These are phyloP conservation scores for Primulina eburnea DNA, from an alignment of 257 asterid species.

Conservation along the genomic window DNA sequence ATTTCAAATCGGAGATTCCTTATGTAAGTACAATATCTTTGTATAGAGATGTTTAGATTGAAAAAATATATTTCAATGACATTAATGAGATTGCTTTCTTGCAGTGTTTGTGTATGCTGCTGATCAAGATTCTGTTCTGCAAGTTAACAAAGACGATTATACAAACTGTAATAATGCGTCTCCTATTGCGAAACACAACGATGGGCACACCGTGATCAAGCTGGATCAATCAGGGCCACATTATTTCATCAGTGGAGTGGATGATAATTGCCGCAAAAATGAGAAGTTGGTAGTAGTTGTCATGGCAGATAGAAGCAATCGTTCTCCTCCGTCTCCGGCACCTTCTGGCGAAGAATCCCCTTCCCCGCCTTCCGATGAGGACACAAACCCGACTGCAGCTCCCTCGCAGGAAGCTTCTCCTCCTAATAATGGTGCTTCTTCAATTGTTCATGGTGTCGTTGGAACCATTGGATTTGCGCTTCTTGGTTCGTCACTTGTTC, in stretches of 20 bases:
- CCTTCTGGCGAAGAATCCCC: slow-evolving; percentile 38
- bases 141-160: slow-evolving; percentile 58
- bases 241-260: slow-evolving; percentile 75
- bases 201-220: slow-evolving; percentile 49
- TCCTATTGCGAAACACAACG: slow-evolving; percentile 46
- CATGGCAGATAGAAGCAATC: slow-evolving; percentile 61
- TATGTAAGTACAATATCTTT: slow-evolving; percentile 30
- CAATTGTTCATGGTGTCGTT: slow-evolving; percentile 25
- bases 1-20: slow-evolving; percentile 49
- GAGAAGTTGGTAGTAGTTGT: slow-evolving; percentile 60
- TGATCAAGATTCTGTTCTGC: slow-evolving; percentile 62
- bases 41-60: too few relatives aligned
- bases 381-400: slow-evolving; percentile 40
- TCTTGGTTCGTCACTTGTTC: slow-evolving; percentile 37
- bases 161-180: slow-evolving; percentile 46
- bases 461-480: slow-evolving; percentile 41
- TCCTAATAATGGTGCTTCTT: slow-evolving; percentile 47
- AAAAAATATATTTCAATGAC: too few relatives aligned
- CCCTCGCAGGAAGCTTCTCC: slow-evolving; percentile 56
- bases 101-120: slow-evolving; percentile 63
- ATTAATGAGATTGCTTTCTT: not conserved
- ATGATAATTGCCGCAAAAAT: slow-evolving; percentile 62
- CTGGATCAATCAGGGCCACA: slow-evolving; percentile 57
- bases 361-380: slow-evolving; percentile 37
- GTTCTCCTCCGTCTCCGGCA: slow-evolving; percentile 42